Percentiles rank a stretch among this genome's conserved stretches.
phyloP scores from a whole-genome alignment of 2,329 filamentous ascomycete genomes.

The Aureobasidium sp. region DNA sequence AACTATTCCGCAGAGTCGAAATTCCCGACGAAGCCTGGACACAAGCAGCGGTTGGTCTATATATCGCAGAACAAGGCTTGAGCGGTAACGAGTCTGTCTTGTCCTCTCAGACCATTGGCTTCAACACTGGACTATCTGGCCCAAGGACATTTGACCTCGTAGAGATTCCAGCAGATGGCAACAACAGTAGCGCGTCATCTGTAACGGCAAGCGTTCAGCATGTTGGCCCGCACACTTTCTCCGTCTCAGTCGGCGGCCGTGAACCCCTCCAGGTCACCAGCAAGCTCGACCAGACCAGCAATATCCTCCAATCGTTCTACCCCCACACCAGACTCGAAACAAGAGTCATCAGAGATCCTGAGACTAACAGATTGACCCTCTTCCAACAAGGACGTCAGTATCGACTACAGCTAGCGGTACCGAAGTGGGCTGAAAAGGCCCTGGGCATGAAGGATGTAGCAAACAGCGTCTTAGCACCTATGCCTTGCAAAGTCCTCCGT shows the following conservation, averaged over 20 bases:
- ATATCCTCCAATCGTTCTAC: conserved; percentile 64
- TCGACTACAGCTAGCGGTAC: conserved; percentile 46
- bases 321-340: conserved; percentile 70
- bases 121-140: conserved; percentile 51
- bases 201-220: conserved; percentile 33
- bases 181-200: conserved; percentile 26
- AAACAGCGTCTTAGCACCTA: conserved; percentile 81
- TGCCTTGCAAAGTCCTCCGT: conserved; percentile 93
- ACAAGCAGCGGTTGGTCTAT: conserved; percentile 74
- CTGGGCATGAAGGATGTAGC: conserved; percentile 71
- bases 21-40: conserved; percentile 67
- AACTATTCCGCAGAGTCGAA: conserved; percentile 59
- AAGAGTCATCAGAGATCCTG: conserved; percentile 58
- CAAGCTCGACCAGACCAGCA: conserved; percentile 35
- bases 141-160: conserved; percentile 53
- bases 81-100: conserved; percentile 29
- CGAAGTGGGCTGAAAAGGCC: conserved; percentile 79
- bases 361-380: conserved; percentile 48
- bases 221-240: conserved; percentile 41
- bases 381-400: conserved; percentile 63
- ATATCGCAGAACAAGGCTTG: conserved; percentile 31
- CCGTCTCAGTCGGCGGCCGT: conserved; percentile 34
- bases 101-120: conserved; percentile 46
- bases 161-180: conserved; percentile 36
- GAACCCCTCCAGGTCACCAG: conserved; percentile 35